Evolutionary conservation across 495 filamentous ascomycete genomes (phyloP).

Genomic region (Penicillium malachiteum): DNA sequence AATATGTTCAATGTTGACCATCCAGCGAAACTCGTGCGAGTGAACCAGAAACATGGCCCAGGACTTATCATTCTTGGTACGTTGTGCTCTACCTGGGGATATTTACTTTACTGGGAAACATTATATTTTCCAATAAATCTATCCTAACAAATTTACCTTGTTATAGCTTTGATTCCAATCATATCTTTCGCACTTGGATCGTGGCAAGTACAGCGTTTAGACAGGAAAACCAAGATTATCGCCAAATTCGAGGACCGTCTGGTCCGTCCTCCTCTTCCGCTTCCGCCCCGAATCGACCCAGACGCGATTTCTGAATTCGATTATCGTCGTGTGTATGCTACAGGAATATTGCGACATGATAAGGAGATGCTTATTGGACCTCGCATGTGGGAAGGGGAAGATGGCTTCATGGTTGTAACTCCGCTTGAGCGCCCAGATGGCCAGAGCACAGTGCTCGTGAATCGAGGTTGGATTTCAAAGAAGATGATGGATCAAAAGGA

Average conservation of each 20-base stretch:
- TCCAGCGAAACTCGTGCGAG: slow-evolving; percentile 71
- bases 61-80: slow-evolving; percentile 79
- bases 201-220: slow-evolving; percentile 93
- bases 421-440: slow-evolving; percentile 71
- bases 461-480: slow-evolving; percentile 86
- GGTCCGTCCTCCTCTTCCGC: slow-evolving; percentile 77
- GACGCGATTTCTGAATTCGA: slow-evolving; percentile 83
- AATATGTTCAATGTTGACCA: slow-evolving; percentile 76
- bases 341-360: slow-evolving; percentile 76
- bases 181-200: slow-evolving; percentile 87
- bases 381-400: slow-evolving; percentile 80
- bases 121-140: neutral
- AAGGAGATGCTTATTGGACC: slow-evolving; percentile 95
- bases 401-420: slow-evolving; percentile 88
- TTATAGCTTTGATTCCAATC: slow-evolving; percentile 77
- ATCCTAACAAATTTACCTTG: neutral
- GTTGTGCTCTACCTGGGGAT: neutral
- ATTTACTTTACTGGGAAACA: neutral
- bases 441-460: slow-evolving; percentile 73
- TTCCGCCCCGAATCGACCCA: slow-evolving; percentile 80
- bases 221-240: slow-evolving; percentile 90
- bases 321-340: slow-evolving; percentile 80
- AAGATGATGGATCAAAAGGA: slow-evolving; percentile 61
- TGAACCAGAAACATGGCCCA: slow-evolving; percentile 70
- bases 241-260: slow-evolving; percentile 88